Evolutionary conservation across 495 filamentous ascomycete genomes (phyloP).

Genomic region (Acidomyces sp.): DNA sequence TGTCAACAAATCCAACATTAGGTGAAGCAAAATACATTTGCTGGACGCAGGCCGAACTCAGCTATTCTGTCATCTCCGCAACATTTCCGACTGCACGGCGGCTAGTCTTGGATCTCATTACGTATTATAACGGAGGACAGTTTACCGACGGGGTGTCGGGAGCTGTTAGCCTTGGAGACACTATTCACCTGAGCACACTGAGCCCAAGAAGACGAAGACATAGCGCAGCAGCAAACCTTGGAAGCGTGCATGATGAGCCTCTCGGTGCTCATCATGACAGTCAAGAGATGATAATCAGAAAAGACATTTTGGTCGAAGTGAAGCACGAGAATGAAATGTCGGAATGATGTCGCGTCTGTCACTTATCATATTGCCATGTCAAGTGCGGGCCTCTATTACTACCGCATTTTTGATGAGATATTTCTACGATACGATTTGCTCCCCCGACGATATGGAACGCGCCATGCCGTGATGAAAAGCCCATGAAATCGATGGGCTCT

Average conservation of each 20-base stretch:
- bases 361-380: no score
- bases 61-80: constrained; percentile 9
- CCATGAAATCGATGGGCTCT: no score
- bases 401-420: no score
- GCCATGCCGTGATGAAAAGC: no score
- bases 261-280: constrained; percentile 1
- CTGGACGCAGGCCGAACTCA: constrained; percentile 12
- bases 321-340: not conserved
- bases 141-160: not conserved
- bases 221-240: no score
- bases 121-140: constrained; percentile 9
- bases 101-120: constrained; percentile 3
- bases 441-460: no score
- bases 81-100: constrained; percentile 7
- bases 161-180: not conserved
- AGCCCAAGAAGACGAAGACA: not conserved
- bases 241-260: not conserved
- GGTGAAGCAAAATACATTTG: constrained; percentile 3
- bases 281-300: constrained; percentile 12
- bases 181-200: constrained; percentile 1
- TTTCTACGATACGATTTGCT: no score
- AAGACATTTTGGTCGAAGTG: constrained; percentile 2
- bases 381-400: no score
- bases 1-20: constrained; percentile 2
- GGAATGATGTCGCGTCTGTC: no score